A percentile compares a stretch with the other conserved stretches of the same genome.
These are phyloP conservation scores for Russula ochroleuca DNA, from an alignment of 768 basidiomycete genomes.

Conservation along the genomic window DNA sequence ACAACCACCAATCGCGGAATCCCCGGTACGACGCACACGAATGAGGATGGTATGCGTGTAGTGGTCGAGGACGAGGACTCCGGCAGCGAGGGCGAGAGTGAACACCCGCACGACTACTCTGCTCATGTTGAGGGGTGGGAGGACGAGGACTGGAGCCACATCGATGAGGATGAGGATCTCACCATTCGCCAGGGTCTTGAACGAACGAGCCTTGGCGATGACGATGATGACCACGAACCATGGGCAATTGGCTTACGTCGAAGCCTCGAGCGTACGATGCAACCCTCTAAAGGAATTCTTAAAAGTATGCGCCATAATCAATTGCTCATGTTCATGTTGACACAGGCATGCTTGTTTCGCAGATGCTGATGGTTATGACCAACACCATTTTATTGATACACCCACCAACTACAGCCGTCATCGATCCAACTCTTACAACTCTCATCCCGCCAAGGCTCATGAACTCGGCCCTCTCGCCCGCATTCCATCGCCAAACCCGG, in stretches of 20 bases:
- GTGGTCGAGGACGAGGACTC: slow-evolving; percentile 68
- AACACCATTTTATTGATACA: slow-evolving; percentile 49
- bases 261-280: slow-evolving; percentile 60
- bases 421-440: slow-evolving; percentile 82
- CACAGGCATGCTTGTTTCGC: background rate
- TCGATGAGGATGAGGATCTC: slow-evolving; percentile 63
- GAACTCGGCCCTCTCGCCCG: slow-evolving; percentile 75
- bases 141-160: slow-evolving; percentile 73
- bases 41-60: slow-evolving; percentile 62
- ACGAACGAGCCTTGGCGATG: slow-evolving; percentile 47
- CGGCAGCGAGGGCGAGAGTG: slow-evolving; percentile 45
- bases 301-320: slow-evolving; percentile 54
- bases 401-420: slow-evolving; percentile 46
- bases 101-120: slow-evolving; percentile 37
- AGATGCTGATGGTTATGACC: slow-evolving; percentile 70
- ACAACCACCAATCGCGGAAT: slow-evolving; percentile 58
- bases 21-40: slow-evolving; percentile 43
- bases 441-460: slow-evolving; percentile 45
- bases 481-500: slow-evolving; percentile 79
- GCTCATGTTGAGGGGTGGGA: slow-evolving; percentile 58
- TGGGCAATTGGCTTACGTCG: slow-evolving; percentile 76
- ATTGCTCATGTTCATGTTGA: slow-evolving; percentile 11
- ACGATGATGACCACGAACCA: slow-evolving; percentile 57
- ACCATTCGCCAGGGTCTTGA: slow-evolving; percentile 65
- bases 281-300: slow-evolving; percentile 79